These are phyloP conservation scores for Trypanosoma platydactyli DNA, from an alignment of 208 protist species.

Conservation along the genomic window DNA sequence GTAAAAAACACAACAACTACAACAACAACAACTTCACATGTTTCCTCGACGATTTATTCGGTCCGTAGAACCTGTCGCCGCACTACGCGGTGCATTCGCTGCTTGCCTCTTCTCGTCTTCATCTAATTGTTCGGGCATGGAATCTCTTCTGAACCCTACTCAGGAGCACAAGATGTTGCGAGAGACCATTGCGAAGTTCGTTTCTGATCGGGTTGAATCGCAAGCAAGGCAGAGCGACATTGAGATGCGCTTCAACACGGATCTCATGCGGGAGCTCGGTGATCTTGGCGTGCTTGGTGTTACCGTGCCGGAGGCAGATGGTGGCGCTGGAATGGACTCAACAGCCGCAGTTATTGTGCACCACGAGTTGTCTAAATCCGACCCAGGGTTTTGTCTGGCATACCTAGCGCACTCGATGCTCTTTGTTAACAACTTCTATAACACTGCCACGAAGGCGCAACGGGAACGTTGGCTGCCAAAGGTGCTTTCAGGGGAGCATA, in stretches of 20 bases:
- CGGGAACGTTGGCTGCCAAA: slow-evolving; percentile 90
- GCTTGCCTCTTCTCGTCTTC: slow-evolving; percentile 16
- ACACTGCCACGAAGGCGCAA: slow-evolving; percentile 85
- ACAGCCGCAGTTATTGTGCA: slow-evolving; percentile 76
- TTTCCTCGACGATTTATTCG: not conserved
- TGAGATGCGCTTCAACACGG: slow-evolving; percentile 61
- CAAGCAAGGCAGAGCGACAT: slow-evolving; percentile 58
- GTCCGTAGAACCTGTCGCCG: not conserved
- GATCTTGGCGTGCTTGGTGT: slow-evolving; percentile 95
- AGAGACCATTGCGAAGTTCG: slow-evolving; percentile 61
- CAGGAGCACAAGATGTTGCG: slow-evolving; percentile 60
- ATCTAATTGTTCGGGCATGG: slow-evolving; percentile 13
- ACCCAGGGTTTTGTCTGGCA: slow-evolving; percentile 77
- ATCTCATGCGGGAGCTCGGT: slow-evolving; percentile 93
- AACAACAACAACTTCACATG: not conserved
- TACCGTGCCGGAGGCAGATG: slow-evolving; percentile 90
- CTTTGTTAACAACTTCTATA: slow-evolving; percentile 86
- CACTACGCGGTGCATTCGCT: not conserved
- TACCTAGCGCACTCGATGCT: slow-evolving; percentile 83
- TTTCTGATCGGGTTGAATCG: slow-evolving; percentile 53
- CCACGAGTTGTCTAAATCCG: slow-evolving; percentile 79
- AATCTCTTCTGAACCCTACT: slow-evolving; percentile 68
- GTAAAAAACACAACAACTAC: too few species aligned
- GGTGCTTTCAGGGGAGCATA: slow-evolving; percentile 93
- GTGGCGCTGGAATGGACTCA: slow-evolving; percentile 88